phyloP scores from a whole-genome alignment of 495 filamentous ascomycete genomes.

The Hypoxylon crocopeplum region DNA sequence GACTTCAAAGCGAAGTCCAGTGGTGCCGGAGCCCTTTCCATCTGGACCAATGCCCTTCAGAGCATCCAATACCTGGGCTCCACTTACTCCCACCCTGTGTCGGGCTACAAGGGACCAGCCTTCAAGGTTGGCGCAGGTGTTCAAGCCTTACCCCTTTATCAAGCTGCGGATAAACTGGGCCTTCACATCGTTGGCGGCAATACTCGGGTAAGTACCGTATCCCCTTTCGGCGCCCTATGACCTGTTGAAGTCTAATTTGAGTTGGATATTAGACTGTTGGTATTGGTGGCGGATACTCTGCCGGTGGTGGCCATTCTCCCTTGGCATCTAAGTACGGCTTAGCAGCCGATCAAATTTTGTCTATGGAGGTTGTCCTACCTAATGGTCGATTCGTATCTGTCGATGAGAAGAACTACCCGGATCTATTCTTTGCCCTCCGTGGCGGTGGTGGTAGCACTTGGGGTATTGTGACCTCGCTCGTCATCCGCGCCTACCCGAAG shows the following conservation, averaged over 20 bases:
- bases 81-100: constrained; percentile 18
- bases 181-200: constrained; percentile 60
- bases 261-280: constrained; percentile 37
- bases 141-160: constrained; percentile 59
- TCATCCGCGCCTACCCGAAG: constrained; percentile 54
- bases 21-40: constrained; percentile 56
- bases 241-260: constrained; percentile 1
- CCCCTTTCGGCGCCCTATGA: neutral
- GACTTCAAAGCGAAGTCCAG: constrained; percentile 64
- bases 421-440: constrained; percentile 62
- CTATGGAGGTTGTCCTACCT: constrained; percentile 53
- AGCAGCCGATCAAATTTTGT: constrained; percentile 55
- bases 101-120: constrained; percentile 55
- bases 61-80: constrained; percentile 34
- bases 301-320: constrained; percentile 53
- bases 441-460: constrained; percentile 61
- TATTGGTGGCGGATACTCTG: constrained; percentile 50
- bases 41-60: constrained; percentile 64
- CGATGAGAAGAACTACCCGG: constrained; percentile 48
- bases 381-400: constrained; percentile 52
- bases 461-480: constrained; percentile 60
- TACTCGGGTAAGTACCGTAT: constrained; percentile 34
- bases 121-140: constrained; percentile 66
- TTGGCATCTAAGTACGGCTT: constrained; percentile 52
- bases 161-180: constrained; percentile 51